phyloP scores from a whole-genome alignment of 257 asterid genomes.

The Solanum clarkiae region DNA sequence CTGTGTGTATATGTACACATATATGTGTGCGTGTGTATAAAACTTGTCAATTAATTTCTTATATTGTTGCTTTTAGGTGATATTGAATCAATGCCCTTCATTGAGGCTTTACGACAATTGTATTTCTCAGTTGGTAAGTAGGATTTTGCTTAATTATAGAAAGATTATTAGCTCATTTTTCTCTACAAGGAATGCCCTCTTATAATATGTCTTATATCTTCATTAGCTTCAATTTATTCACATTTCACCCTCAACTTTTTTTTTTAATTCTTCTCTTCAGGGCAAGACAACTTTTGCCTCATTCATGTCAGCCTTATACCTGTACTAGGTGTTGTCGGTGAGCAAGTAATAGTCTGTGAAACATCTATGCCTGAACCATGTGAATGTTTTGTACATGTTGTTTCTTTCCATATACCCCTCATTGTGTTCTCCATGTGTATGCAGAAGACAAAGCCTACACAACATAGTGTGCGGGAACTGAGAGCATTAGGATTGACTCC shows the following conservation, averaged over 20 bases:
- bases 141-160: not conserved
- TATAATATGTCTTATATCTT: not conserved
- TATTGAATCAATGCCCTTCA: constrained; percentile 97
- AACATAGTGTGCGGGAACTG: constrained; percentile 74
- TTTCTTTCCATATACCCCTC: not conserved
- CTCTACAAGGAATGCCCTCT: not conserved
- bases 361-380: not conserved
- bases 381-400: not conserved
- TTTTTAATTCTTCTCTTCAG: constrained; percentile 20
- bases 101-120: constrained; percentile 90
- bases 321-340: constrained; percentile 93
- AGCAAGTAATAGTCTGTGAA: constrained; percentile 55
- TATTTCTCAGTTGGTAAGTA: constrained; percentile 79
- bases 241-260: not conserved
- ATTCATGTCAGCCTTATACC: constrained; percentile 97
- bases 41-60: not conserved
- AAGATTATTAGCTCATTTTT: not conserved
- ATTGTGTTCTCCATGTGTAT: not conserved
- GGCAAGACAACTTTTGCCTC: constrained; percentile 81
- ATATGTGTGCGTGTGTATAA: too few relatives aligned
- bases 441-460: constrained; percentile 89
- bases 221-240: not conserved
- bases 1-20: too few relatives aligned
- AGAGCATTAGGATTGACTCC: constrained; percentile 67
- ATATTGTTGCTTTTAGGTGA: constrained; percentile 47